A percentile compares a stretch with the other conserved stretches of the same genome.
Evolutionary conservation across 495 filamentous ascomycete genomes (phyloP).

Genomic region (Talaromyces proteolyticus): DNA sequence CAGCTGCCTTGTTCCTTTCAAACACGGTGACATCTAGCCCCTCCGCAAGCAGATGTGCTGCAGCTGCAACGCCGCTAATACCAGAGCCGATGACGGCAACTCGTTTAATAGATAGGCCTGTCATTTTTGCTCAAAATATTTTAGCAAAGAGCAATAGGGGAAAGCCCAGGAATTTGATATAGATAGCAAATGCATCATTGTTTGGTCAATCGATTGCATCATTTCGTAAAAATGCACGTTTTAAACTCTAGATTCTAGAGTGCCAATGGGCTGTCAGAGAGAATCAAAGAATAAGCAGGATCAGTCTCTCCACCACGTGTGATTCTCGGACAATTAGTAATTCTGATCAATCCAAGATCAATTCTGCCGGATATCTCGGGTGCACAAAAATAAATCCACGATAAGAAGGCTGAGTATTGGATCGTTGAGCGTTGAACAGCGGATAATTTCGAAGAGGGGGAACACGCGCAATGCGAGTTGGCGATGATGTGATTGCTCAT

Average conservation of each 20-base stretch:
- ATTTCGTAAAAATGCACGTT: not conserved
- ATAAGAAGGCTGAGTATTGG: no score
- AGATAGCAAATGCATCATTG: not conserved
- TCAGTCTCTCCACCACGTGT: no score
- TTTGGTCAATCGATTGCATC: not conserved
- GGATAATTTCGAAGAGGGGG: constrained; percentile 2
- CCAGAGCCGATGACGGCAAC: constrained; percentile 68
- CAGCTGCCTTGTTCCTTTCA: constrained; percentile 51
- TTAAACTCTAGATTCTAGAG: not conserved
- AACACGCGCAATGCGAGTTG: constrained; percentile 12
- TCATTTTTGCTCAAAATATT: no score
- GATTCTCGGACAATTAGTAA: no score
- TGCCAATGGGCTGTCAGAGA: not conserved
- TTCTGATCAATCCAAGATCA: no score
- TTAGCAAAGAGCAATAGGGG: no score
- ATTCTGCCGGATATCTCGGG: no score
- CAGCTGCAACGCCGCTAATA: constrained; percentile 59
- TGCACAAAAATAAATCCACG: no score
- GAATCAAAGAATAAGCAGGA: no score
- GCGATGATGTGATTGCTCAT: constrained; percentile 36
- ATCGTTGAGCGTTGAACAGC: not conserved
- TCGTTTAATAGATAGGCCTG: constrained; percentile 12
- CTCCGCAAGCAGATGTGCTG: constrained; percentile 53
- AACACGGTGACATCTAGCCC: constrained; percentile 59
- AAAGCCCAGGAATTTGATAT: no score